Base-by-base conservation (phyloP, 352 stramenopile species). In the Pythium diclinum region DNA sequence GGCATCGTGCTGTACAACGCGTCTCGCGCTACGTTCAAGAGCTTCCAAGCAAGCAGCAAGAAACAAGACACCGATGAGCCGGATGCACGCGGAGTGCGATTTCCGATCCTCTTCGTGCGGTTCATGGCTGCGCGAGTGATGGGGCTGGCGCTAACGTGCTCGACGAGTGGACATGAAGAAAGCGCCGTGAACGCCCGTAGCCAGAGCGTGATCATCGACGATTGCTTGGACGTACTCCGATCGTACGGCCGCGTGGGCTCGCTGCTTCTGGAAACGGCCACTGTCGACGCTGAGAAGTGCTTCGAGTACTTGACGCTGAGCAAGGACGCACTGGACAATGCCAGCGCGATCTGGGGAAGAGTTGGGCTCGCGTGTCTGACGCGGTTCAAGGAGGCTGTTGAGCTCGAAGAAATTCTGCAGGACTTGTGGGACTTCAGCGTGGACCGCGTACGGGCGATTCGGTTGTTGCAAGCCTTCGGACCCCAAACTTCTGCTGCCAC, bases 401-500 rank as follows among this genome's bases (percentile, higher is more conserved):
- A 94, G 54, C 49, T 92, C 10, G 85, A 92, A 44, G 79, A 91
- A 23, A 73, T 92, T 52, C 54, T 94, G 14, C 78, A 91, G 67
- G 85, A 92, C 63, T 64, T 94, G 44, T 94, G 85, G 85, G 81
- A 91, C 51, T 89, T 89, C 48, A 83, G 74, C n/a, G 71, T 84
- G n/a, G 75, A 87, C 49, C 78, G 75, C 7, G 74, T 92, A 40
- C 81, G 78, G 21, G 74, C 85, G n/a, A 58, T 89, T 14, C 73
- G 68, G 6, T 46, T 88, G 19, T 28, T 82, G 3, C 34, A 67
- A 49, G 44, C 14, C 8, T 69, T 57, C 14, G 17, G 13, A 60
- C 40, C 19, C 11, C 40, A 59, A 21, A 52, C 14, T 47, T 28
- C 32, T 2, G 30, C 58, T 23, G 58, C 67, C 34, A 61, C 13